phyloP scores from a whole-genome alignment of 176 grass and related monocot species.

The Triticum turgidum region DNA sequence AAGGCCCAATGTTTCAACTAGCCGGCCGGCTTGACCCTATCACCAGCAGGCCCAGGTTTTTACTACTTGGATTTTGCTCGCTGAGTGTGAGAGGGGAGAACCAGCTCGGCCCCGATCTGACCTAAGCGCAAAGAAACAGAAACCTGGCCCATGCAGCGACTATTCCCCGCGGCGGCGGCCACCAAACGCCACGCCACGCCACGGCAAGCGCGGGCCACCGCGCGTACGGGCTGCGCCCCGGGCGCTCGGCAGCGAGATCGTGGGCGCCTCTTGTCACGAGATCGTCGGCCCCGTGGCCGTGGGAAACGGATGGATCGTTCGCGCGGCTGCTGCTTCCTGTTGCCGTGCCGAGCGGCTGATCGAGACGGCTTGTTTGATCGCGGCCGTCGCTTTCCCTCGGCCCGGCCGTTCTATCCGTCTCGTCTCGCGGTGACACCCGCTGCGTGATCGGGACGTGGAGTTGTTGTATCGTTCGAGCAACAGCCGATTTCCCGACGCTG shows the following conservation, averaged over 20 bases:
- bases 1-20: too few relatives aligned
- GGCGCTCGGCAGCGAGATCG: conserved; percentile 22
- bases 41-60: too few relatives aligned
- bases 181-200: not conserved
- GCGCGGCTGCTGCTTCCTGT: not conserved
- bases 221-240: conserved; percentile 41
- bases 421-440: not conserved
- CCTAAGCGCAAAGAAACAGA: not conserved
- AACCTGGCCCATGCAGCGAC: not conserved
- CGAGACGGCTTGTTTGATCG: not conserved
- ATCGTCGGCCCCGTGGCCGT: not conserved
- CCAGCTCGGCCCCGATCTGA: not conserved
- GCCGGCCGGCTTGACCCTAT: too few relatives aligned
- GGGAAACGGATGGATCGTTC: not conserved
- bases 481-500: too few relatives aligned
- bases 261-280: conserved; percentile 23
- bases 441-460: not conserved
- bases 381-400: not conserved
- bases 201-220: not conserved
- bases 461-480: too few relatives aligned
- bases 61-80: too few relatives aligned
- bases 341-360: not conserved
- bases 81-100: too few relatives aligned
- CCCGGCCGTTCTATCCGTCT: too few relatives aligned
- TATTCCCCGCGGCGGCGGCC: conserved; percentile 14